phyloP scores from a whole-genome alignment of 1,284 basidiomycete genomes.

The Hymenochaete sp. region DNA sequence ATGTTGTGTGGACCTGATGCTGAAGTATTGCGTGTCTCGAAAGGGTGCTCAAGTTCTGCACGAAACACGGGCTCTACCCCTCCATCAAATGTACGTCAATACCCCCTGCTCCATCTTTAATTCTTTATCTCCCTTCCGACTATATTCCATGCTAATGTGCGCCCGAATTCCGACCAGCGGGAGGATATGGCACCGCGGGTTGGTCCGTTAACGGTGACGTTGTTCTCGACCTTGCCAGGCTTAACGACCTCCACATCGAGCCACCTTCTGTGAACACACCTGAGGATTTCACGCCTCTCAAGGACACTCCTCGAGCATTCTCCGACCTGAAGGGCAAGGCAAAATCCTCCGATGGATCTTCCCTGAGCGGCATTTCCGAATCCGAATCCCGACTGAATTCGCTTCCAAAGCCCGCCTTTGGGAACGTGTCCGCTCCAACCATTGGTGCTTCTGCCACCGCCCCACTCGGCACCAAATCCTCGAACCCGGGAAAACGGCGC shows the following conservation, averaged over 20 bases:
- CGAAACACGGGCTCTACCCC: slow-evolving; percentile 55
- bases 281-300: slow-evolving; percentile 49
- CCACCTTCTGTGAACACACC: slow-evolving; percentile 42
- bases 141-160: too few relatives aligned
- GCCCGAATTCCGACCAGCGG: too few relatives aligned
- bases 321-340: slow-evolving; percentile 40
- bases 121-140: too few relatives aligned
- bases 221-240: slow-evolving; percentile 66
- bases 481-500: slow-evolving; percentile 7
- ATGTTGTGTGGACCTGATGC: too few relatives aligned
- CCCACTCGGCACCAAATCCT: too few relatives aligned
- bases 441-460: too few relatives aligned
- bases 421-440: too few relatives aligned
- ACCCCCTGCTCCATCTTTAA: too few relatives aligned
- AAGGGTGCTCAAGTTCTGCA: slow-evolving; percentile 65
- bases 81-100: too few relatives aligned
- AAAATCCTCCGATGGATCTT: slow-evolving; percentile 31
- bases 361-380: background rate
- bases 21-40: background rate
- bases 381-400: background rate
- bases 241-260: slow-evolving; percentile 62
- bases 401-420: background rate
- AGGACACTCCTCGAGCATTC: slow-evolving; percentile 41
- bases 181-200: slow-evolving; percentile 83
- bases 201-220: slow-evolving; percentile 82